phyloP scores from a whole-genome alignment of 1,284 basidiomycete genomes.

The Pholiota adiposa region DNA sequence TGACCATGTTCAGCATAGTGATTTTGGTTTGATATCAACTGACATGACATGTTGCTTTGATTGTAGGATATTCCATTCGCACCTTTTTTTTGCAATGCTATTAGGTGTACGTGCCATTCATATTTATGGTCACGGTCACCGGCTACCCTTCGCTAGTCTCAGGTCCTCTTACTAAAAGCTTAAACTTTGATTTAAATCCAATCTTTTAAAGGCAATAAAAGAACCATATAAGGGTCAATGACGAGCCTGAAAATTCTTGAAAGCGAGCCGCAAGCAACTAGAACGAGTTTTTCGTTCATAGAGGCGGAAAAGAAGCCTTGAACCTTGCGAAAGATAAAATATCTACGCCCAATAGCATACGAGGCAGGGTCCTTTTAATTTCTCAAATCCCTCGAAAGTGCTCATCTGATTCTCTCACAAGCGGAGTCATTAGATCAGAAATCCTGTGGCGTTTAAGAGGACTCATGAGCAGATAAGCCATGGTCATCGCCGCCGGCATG shows the following conservation, averaged over 20 bases:
- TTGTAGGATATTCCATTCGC: neutral
- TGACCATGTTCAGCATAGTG: slow-evolving; percentile 1
- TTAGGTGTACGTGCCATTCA: neutral
- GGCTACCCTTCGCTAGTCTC: too few species aligned
- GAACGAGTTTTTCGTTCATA: neutral
- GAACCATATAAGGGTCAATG: slow-evolving; percentile 17
- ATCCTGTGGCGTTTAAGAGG: slow-evolving; percentile 8
- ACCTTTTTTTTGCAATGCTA: slow-evolving; percentile 1
- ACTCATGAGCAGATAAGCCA: slow-evolving; percentile 2
- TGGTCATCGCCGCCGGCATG: slow-evolving; percentile 21
- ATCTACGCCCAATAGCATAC: neutral
- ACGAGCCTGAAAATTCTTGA: neutral
- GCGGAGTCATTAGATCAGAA: slow-evolving; percentile 2
- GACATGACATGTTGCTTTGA: slow-evolving; percentile 18
- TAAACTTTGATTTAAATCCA: neutral
- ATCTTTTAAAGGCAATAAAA: slow-evolving; percentile 10
- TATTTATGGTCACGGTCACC: neutral
- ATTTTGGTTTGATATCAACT: slow-evolving; percentile 14
- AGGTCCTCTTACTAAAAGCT: neutral
- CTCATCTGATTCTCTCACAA: slow-evolving; percentile 6
- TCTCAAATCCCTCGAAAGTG: neutral
- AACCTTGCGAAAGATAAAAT: neutral
- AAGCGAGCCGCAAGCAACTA: neutral
- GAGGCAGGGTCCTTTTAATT: neutral
- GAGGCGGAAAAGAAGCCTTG: neutral